Evolutionary conservation across 2,329 filamentous ascomycete species (phyloP), one percentile per base, ranked within the genome.

Genomic region (Cytospora leucostoma): DNA sequence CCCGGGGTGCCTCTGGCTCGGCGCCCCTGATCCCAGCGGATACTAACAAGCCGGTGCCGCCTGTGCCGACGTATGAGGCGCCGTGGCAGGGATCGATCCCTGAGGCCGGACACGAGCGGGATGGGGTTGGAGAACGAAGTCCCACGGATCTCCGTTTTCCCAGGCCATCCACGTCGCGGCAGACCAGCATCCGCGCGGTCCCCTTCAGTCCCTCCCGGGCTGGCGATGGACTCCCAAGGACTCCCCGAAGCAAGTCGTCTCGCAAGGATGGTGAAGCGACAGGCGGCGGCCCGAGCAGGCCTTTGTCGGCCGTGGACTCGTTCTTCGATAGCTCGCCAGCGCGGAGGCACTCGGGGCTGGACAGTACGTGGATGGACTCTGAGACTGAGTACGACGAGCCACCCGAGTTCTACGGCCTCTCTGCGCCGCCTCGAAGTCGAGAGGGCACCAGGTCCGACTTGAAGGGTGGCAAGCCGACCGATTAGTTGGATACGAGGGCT

Each of bases 391-490:
- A 47, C 10, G 44, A 10, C 44, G 44, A 19, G 40, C 58, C 50
- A 32, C 38, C 37, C 11, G 58, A 51, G 58, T 60, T 60, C 38
- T 38, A 60, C 7, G 58, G 58, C 32, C 50, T 61, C 13, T 61
- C 58, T 49, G 58, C 58, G 21, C 58, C 58, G 17, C 58, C 58
- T 21, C 51, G 58, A 13, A 61, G 58, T 49, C 51, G 58, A 5
- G 51, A 61, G n/a, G 58, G 58, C n/a, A 37, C 58, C 44, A 51
- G 58, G 38, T 38, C 58, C 8, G 58, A 38, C n/a, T 61, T 51
- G 32, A 61, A 55, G 44, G n/a, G 51, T 7, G 55, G 34, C 51
- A 55, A 12, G 58, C 38, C n/a, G 51, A 12, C 15, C 54, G 32
- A 61, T 10, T 1, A 11, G 12, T 6, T 7, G 21, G n/a, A 34